phyloP scores from a whole-genome alignment of 495 filamentous ascomycete species.

The Penicillium macrosclerotiorum region DNA sequence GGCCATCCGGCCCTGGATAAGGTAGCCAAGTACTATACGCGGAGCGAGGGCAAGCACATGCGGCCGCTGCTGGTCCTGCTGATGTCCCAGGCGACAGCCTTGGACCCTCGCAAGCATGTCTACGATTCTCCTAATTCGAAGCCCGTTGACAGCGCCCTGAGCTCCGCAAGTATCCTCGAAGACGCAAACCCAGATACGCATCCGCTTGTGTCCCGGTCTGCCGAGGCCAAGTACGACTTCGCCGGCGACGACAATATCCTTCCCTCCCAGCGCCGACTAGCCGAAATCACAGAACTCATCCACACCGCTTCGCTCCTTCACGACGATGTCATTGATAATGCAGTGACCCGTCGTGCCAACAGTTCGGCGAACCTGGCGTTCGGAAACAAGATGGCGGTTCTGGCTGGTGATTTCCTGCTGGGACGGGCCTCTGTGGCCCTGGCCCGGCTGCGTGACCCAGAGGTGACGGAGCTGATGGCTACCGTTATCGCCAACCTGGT shows the following conservation, averaged over 20 bases:
- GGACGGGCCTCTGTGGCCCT: conserved; percentile 91
- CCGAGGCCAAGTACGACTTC: conserved; percentile 48
- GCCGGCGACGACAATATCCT: conserved; percentile 45
- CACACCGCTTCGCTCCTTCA: conserved; percentile 96
- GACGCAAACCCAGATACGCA: conserved; percentile 77
- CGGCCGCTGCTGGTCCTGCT: conserved; percentile 90
- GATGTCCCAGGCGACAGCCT: conserved; percentile 88
- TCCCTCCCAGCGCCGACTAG: conserved; percentile 82
- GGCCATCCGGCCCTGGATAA: conserved; percentile 92
- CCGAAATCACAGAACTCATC: conserved; percentile 96
- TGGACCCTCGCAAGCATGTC: conserved; percentile 62
- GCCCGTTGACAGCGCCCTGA: conserved; percentile 75
- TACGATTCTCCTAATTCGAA: conserved; percentile 34
- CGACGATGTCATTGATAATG: conserved; percentile 97
- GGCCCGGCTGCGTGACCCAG: conserved; percentile 83
- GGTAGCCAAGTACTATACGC: conserved; percentile 98
- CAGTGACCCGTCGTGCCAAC: conserved; percentile 72
- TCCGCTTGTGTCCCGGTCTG: conserved; percentile 46
- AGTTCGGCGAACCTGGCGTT: conserved; percentile 90
- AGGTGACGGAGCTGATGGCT: conserved; percentile 90
- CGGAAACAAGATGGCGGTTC: conserved; percentile 97
- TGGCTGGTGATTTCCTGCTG: conserved; percentile 92
- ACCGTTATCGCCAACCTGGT: conserved; percentile 97
- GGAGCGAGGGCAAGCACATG: conserved; percentile 93
- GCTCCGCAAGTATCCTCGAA: conserved; percentile 67